These are phyloP conservation scores for Apiospora saccharicola DNA, from an alignment of 2,329 filamentous ascomycete species.

Conservation along the genomic window DNA sequence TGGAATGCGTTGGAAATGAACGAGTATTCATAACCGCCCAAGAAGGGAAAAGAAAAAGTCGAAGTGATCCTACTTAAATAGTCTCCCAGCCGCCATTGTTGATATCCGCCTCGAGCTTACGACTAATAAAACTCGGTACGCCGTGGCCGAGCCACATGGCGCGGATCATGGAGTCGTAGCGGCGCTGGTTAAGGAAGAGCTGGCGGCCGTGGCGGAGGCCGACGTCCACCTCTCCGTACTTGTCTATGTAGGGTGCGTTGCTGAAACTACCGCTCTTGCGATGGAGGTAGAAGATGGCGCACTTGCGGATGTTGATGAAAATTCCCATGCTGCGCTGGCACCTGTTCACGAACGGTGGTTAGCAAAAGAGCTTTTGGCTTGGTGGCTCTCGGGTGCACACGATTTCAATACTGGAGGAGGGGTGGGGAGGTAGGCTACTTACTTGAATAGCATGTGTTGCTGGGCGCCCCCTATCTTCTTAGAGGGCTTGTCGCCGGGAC, in stretches of 20 bases:
- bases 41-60: not conserved
- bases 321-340: slow-evolving; percentile 91
- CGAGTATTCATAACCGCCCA: not conserved
- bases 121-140: slow-evolving; percentile 86
- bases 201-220: slow-evolving; percentile 87
- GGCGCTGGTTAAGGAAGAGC: slow-evolving; percentile 89
- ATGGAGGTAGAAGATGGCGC: slow-evolving; percentile 88
- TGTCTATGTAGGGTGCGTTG: slow-evolving; percentile 91
- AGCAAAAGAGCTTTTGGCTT: slow-evolving; percentile 31
- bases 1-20: not conserved
- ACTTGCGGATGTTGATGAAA: slow-evolving; percentile 97
- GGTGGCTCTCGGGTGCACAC: slow-evolving; percentile 20
- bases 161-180: slow-evolving; percentile 88
- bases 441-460: slow-evolving; percentile 84
- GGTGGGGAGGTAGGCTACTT: slow-evolving; percentile 47
- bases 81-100: slow-evolving; percentile 99
- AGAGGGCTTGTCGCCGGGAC: slow-evolving; percentile 46
- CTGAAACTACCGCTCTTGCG: slow-evolving; percentile 83
- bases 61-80: slow-evolving; percentile 46
- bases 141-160: slow-evolving; percentile 87
- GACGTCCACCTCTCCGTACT: slow-evolving; percentile 94
- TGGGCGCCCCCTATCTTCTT: slow-evolving; percentile 80
- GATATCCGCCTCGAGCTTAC: slow-evolving; percentile 91
- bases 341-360: slow-evolving; percentile 52
- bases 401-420: slow-evolving; percentile 15